Base-by-base conservation (phyloP, 148 eudicot genomes). In the Diospyros lotus region DNA sequence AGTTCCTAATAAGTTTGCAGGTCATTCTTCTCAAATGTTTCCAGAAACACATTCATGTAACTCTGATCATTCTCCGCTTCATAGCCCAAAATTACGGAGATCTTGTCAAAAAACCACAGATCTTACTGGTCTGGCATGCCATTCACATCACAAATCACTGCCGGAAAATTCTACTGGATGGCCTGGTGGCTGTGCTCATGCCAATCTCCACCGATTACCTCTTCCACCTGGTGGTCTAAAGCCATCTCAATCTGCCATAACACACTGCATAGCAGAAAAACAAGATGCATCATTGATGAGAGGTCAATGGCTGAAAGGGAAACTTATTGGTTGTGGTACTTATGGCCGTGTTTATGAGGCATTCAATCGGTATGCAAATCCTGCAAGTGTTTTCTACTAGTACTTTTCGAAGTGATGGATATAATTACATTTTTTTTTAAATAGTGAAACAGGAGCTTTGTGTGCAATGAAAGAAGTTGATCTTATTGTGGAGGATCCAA, bases 381-480 rank as follows among this genome's bases (percentile, higher is more conserved):
- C 55, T 61, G 39, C 5, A 63, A 45, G 53, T 64, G 58, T 15
- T 38, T 59, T 78, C 11, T 17, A 42, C 40, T 69, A 45, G 41
- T 70, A 73, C 28, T 50, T 53, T 61, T 8, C 40, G 51, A 39
- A 69, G 46, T 68, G 53, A 13, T 52, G 28, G 40, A 28, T 56
- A 39, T 79, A 15, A 70, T 54, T 18, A 51, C 38, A 71, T 55
- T 72, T 44, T 53, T 42, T 15, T 43, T 76, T 3, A 41, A 68
- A 75, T 84, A 94, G 98, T 62, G 90, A 89, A 82, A 93, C 93
- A 65, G 98, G 98, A 61, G 96, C 97, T 44, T 72, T 83, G 53
- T 95, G 98, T 75, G 98, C 98, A 13, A 84, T 95, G 94, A 95
- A 95, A 79, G 98, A 95, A 84, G 98, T 95, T 58, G 92, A 92